These are phyloP conservation scores for Pseudogymnoascus destructans DNA, from an alignment of 2,329 filamentous ascomycete species.

Conservation along the genomic window DNA sequence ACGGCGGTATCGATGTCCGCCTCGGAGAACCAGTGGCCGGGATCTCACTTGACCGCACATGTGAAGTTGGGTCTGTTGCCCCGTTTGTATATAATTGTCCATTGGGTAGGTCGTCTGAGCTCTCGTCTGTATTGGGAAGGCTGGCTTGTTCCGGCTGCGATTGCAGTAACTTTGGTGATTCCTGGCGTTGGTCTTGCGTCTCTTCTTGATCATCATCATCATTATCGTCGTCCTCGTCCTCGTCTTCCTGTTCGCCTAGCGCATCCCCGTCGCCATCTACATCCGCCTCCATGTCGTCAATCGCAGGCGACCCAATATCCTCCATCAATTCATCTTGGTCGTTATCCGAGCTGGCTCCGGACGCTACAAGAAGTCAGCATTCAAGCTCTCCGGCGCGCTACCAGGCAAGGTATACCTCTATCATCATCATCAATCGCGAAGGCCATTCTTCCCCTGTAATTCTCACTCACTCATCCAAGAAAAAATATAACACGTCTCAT, in stretches of 20 bases:
- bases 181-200: conserved; percentile 29
- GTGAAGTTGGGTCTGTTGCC: conserved; percentile 20
- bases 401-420: conserved; percentile 17
- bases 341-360: conserved; percentile 35
- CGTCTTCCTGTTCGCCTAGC: conserved; percentile 25
- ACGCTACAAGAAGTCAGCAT: conserved; percentile 19
- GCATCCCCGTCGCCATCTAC: conserved; percentile 25
- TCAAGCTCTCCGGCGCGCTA: not conserved
- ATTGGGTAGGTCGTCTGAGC: conserved; percentile 20
- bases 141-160: conserved; percentile 21
- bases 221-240: conserved; percentile 26
- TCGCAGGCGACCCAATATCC: conserved; percentile 27
- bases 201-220: conserved; percentile 45
- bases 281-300: conserved; percentile 26
- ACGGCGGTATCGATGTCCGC: conserved; percentile 26
- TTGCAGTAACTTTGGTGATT: conserved; percentile 2
- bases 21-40: conserved; percentile 24
- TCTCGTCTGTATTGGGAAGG: conserved; percentile 20
- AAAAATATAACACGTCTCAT: not conserved
- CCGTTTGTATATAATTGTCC: conserved; percentile 18
- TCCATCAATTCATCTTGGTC: conserved; percentile 48
- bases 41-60: conserved; percentile 20
- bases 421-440: conserved; percentile 26
- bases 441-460: conserved; percentile 11
- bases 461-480: conserved; percentile 3